Percentiles rank a stretch among this genome's conserved stretches.
Evolutionary conservation across 345 rosid species (phyloP).

Genomic region (Heritiera littoralis): DNA sequence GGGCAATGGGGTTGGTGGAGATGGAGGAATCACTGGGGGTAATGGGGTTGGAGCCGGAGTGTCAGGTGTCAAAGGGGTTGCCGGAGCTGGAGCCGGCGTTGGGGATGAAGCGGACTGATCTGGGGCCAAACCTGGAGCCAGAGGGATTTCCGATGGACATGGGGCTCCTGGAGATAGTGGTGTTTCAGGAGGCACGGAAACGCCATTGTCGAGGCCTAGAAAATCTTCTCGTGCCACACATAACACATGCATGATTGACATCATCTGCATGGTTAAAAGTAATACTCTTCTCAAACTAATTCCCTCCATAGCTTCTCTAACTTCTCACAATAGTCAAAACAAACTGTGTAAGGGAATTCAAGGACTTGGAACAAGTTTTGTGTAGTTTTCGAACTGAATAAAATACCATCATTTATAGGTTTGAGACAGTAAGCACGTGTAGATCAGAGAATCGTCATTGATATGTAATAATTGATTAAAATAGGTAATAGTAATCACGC

Average conservation of each 20-base stretch:
- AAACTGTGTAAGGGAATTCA: neutral
- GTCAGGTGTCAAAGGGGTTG: neutral
- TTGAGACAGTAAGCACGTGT: too few species aligned
- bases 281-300: neutral
- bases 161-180: neutral
- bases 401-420: too few species aligned
- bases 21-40: neutral
- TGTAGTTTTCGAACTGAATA: too few species aligned
- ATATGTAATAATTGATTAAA: too few species aligned
- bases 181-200: neutral
- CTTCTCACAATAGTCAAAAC: neutral
- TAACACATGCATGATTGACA: neutral
- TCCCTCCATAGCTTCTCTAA: neutral
- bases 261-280: neutral
- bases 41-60: neutral
- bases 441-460: too few species aligned
- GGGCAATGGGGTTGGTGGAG: neutral
- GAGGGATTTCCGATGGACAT: neutral
- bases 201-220: neutral
- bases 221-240: neutral
- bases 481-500: too few species aligned
- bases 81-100: too few species aligned
- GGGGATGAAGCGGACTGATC: too few species aligned
- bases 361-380: neutral
- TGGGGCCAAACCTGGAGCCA: too few species aligned